Evolutionary conservation across 805 yeast species (phyloP).

Genomic region (Myxozyma monticola): DNA sequence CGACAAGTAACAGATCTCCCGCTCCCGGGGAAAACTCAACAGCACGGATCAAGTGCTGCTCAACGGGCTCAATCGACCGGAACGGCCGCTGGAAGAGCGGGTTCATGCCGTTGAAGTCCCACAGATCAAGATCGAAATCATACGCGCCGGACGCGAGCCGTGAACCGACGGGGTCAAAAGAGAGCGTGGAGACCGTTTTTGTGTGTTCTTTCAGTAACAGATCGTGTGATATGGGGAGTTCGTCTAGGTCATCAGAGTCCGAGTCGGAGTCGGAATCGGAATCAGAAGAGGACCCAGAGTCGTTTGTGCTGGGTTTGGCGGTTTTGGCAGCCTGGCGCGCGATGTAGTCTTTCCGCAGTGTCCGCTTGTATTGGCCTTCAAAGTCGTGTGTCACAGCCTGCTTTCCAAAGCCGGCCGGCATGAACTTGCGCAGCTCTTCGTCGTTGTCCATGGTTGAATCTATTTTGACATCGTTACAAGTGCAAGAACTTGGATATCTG

Average conservation of each 20-base stretch:
- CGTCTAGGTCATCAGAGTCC: constrained; percentile 36
- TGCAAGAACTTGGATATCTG: too few relatives aligned
- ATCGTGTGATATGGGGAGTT: constrained; percentile 43
- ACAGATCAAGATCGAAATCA: constrained; percentile 37
- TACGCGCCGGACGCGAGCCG: constrained; percentile 36
- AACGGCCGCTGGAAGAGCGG: constrained; percentile 32
- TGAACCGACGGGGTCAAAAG: constrained; percentile 35
- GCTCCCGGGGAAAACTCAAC: constrained; percentile 26
- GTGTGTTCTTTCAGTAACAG: constrained; percentile 31
- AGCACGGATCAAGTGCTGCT: constrained; percentile 33
- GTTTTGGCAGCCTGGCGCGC: constrained; percentile 2
- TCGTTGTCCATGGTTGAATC: too few relatives aligned
- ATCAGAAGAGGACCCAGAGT: background rate
- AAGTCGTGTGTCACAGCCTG: constrained; percentile 5
- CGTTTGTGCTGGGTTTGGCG: constrained; percentile 7
- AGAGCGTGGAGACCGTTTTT: constrained; percentile 32
- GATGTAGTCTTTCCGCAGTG: constrained; percentile 12
- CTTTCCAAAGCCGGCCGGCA: constrained; percentile 32
- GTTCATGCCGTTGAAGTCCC: constrained; percentile 42
- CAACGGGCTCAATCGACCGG: constrained; percentile 34
- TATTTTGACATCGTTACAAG: too few relatives aligned
- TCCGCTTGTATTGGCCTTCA: constrained; percentile 13
- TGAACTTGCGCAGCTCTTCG: constrained; percentile 14
- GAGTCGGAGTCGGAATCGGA: constrained; percentile 29
- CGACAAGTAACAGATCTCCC: constrained; percentile 32